Conservation (phyloP, 345 rosid species). For the Schrenkiella parvula region DNA sequence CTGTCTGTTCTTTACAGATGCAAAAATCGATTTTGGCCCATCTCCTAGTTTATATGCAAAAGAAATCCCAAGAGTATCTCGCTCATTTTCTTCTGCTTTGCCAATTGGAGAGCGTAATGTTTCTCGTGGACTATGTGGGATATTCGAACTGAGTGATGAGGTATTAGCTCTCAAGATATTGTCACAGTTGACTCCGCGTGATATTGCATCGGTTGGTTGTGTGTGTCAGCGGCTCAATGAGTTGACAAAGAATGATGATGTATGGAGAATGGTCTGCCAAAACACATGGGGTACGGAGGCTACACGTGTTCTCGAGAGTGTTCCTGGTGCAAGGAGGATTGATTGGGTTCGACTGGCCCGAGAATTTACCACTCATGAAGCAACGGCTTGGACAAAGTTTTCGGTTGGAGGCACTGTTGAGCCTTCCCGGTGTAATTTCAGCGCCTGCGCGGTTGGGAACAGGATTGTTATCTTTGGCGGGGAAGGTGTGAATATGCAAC, state of each 20-base stretch:
- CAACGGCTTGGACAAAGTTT: constrained; percentile 84
- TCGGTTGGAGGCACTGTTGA: constrained; percentile 87
- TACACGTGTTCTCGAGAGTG: constrained; percentile 65
- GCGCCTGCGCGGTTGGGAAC: constrained; percentile 88
- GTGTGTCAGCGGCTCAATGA: constrained; percentile 63
- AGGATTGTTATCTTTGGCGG: constrained; percentile 87
- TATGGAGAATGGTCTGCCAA: constrained; percentile 88
- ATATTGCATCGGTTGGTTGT: constrained; percentile 74
- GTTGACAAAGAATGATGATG: constrained; percentile 74
- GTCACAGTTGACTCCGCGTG: constrained; percentile 75
- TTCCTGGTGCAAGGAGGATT: constrained; percentile 78
- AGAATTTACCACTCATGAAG: constrained; percentile 87
- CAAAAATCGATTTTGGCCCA: constrained; percentile 78
- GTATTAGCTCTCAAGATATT: constrained; percentile 68
- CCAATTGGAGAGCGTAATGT: constrained; percentile 55
- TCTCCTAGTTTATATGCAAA: constrained; percentile 48
- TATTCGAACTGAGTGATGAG: constrained; percentile 71
- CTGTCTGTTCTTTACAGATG: constrained; percentile 73
- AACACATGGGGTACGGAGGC: constrained; percentile 89
- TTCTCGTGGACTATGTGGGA: constrained; percentile 59
- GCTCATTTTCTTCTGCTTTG: constrained; percentile 40
- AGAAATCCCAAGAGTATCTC: constrained; percentile 44
- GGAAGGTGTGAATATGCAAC: constrained; percentile 93
- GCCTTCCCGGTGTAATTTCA: constrained; percentile 85
- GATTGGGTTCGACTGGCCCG: constrained; percentile 85